Evolutionary conservation across 345 rosid species (phyloP), one percentile per base, ranked within the genome.

Genomic region (Dimocarpus longan): DNA sequence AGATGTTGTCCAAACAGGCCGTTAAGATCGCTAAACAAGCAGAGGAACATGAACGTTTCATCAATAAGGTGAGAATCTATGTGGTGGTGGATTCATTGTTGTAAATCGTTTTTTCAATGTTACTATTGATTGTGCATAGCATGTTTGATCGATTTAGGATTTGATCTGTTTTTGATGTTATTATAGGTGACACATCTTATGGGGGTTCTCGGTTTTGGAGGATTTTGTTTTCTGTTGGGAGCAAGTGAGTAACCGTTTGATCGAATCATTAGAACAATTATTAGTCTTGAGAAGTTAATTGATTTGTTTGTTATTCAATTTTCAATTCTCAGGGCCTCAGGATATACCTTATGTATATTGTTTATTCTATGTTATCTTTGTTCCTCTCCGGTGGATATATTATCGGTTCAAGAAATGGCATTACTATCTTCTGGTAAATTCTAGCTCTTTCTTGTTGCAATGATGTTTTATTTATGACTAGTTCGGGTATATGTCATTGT

Each of bases 321-420:
- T 71, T 71, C 7, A 4, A 70, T 79, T 71, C 78, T 70, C 91
- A 93, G 98, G 99, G 77, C 98, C 99, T 8, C 97, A 93, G 37
- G 95, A 93, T 77, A 85, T 91, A 71, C 98, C 95, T 72, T 87
- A 92, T 54, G 94, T 92, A 24, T 95, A 93, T 68, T 95, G 98
- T 81, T 75, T 93, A 46, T 92, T 95, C 87, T 95, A 87, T 81
- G 72, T 95, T 43, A 86, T 68, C 69, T 95, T 95, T 81, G 99
- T 95, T 76, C 99, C 99, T 82, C 96, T 92, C 46, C 90, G 99
- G 64, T 95, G 99, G 99, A 92, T 95, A 69, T 93, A 95, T 83
- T 95, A 95, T 75, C 91, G 99, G 81, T 93, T 82, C 85, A 95
- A 95, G 89, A 95, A 95, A 86, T 91, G 95, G 99, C 99, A 95